Evolutionary conservation across 176 grass and related monocot genomes (phyloP).

Genomic region (Pontederia crassipes): DNA sequence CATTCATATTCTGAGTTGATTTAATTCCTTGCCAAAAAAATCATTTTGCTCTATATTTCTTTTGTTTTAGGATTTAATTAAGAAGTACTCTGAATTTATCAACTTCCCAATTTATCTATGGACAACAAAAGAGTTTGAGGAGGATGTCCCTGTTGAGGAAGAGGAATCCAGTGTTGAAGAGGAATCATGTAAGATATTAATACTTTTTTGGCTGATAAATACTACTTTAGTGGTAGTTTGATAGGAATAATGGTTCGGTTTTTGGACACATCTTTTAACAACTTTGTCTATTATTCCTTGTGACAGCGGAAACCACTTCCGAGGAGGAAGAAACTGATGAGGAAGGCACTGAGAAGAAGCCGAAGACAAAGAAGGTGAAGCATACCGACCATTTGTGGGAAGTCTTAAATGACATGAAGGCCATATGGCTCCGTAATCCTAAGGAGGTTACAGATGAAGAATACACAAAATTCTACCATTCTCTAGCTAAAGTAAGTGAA

Average conservation of each 20-base stretch:
- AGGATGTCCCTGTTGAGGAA: conserved; percentile 86
- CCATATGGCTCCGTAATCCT: conserved; percentile 86
- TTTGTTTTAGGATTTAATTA: conserved; percentile 71
- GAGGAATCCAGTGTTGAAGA: conserved; percentile 75
- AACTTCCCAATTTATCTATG: conserved; percentile 98
- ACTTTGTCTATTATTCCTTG: conserved; percentile 6
- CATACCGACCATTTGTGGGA: conserved; percentile 83
- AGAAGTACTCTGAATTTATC: conserved; percentile 94
- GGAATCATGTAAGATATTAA: conserved; percentile 39
- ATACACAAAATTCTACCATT: conserved; percentile 92
- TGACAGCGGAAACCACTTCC: conserved; percentile 38
- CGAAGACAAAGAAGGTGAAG: conserved; percentile 90
- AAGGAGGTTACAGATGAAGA: conserved; percentile 97
- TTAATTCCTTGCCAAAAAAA: background rate
- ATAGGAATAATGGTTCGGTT: background rate
- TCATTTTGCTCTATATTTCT: background rate
- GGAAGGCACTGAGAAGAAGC: conserved; percentile 69
- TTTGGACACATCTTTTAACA: conserved; percentile 1
- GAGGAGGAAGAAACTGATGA: conserved; percentile 75
- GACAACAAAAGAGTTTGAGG: conserved; percentile 95
- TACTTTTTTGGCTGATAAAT: background rate
- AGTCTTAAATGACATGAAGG: conserved; percentile 90
- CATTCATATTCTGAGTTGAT: background rate
- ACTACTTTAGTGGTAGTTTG: background rate
- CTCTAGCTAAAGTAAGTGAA: conserved; percentile 59